Conservation (phyloP, 176 grass and related monocot species). For the Carex scoparia region DNA sequence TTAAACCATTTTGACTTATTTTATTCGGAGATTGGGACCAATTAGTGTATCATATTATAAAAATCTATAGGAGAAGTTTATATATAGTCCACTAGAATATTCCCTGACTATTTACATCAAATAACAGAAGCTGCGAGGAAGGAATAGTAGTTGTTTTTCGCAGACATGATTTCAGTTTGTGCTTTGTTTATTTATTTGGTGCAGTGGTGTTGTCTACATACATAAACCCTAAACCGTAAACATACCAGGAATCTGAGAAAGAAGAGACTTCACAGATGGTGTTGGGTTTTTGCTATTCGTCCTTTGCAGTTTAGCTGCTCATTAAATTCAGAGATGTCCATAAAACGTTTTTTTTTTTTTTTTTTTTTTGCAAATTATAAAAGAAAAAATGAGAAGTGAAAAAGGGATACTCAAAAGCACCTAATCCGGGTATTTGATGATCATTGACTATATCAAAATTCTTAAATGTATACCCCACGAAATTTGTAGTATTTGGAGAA, state of each 20-base stretch:
- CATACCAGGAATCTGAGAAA: not conserved
- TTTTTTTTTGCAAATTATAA: not conserved
- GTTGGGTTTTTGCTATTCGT: not conserved
- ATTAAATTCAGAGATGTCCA: not conserved
- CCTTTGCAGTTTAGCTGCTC: conserved; percentile 27
- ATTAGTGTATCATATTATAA: not conserved
- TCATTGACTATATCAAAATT: conserved; percentile 60
- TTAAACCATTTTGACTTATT: not conserved
- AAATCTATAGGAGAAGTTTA: not conserved
- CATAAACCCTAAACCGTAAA: too few species aligned
- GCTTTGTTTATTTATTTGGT: not conserved
- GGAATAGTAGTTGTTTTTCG: not conserved
- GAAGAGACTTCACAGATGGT: conserved; percentile 1
- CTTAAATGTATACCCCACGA: conserved; percentile 65
- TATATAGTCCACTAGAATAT: not conserved
- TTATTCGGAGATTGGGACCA: not conserved
- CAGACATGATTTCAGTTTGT: not conserved
- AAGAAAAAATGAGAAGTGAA: not conserved
- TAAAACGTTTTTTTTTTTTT: not conserved
- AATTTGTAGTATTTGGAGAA: conserved; percentile 45
- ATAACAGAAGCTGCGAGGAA: not conserved
- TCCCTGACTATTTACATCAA: not conserved
- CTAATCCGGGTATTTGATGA: conserved; percentile 30
- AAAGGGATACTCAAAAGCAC: not conserved
- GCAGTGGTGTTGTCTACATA: not conserved